Percentiles rank a stretch among this genome's conserved stretches.
phyloP scores from a whole-genome alignment of 495 filamentous ascomycete genomes.

The Endocarpon pusillum region DNA sequence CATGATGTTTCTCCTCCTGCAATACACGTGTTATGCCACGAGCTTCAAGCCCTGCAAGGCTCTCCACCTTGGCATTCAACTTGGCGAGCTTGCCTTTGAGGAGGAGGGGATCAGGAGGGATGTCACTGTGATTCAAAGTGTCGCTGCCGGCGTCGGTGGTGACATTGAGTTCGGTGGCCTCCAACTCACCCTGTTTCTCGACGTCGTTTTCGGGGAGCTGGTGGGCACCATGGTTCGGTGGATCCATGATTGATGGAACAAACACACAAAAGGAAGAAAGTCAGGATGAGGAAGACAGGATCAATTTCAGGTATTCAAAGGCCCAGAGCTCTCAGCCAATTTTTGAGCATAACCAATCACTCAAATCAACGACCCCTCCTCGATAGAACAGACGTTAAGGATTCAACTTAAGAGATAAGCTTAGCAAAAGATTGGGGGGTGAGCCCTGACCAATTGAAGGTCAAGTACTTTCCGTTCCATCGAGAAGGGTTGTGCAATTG shows the following conservation, averaged over 20 bases:
- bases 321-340: too few species aligned
- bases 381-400: too few species aligned
- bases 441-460: too few species aligned
- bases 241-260: constrained; percentile 3
- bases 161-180: constrained; percentile 1
- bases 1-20: constrained; percentile 28
- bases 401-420: too few species aligned
- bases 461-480: too few species aligned
- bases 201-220: constrained; percentile 8
- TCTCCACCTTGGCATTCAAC: constrained; percentile 17
- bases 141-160: constrained; percentile 2
- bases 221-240: constrained; percentile 2
- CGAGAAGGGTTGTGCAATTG: too few species aligned
- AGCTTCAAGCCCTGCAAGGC: constrained; percentile 38
- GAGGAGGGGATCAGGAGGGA: constrained; percentile 2
- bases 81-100: constrained; percentile 8
- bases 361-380: too few species aligned
- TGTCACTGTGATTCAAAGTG: constrained; percentile 1
- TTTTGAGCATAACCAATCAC: too few species aligned
- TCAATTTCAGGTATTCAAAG: too few species aligned
- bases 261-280: background rate
- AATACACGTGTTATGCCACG: constrained; percentile 53
- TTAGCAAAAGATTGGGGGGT: too few species aligned
- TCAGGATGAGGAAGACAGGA: background rate
- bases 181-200: constrained; percentile 8